Percentiles rank a stretch among this genome's conserved stretches.
Conservation (phyloP, 345 rosid genomes). For the Sisymbrium irio region DNA sequence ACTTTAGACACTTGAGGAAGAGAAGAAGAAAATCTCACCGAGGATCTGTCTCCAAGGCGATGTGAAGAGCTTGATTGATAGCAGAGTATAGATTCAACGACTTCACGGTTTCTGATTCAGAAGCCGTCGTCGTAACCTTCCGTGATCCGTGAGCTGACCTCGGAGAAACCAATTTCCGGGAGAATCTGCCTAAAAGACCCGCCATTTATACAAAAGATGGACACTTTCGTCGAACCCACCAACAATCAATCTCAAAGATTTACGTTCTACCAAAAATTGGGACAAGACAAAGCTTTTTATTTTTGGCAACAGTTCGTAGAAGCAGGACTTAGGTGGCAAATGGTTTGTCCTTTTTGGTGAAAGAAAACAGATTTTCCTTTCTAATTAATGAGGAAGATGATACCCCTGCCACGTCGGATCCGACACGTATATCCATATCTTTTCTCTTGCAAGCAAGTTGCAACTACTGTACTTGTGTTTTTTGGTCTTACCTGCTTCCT, state of each 20-base stretch:
- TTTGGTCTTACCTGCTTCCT: too few relatives aligned
- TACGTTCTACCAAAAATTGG: neutral
- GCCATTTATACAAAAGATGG: conserved; percentile 23
- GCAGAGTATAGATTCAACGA: conserved; percentile 46
- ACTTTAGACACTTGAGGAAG: neutral
- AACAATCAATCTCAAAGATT: neutral
- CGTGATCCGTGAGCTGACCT: conserved; percentile 4
- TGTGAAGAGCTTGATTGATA: conserved; percentile 53
- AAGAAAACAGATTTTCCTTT: neutral
- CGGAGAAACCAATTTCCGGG: conserved; percentile 15
- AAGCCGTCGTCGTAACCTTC: neutral
- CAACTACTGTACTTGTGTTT: too few relatives aligned
- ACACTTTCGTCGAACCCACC: conserved; percentile 13
- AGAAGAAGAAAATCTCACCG: conserved; percentile 38
- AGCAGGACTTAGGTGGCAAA: conserved; percentile 5
- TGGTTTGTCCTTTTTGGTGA: neutral
- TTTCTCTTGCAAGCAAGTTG: neutral
- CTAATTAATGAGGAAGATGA: neutral
- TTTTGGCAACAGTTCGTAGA: neutral
- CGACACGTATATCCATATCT: conserved; percentile 4
- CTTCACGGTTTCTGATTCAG: conserved; percentile 22
- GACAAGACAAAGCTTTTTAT: neutral
- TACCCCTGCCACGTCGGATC: conserved; percentile 27
- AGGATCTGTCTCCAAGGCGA: conserved; percentile 56
- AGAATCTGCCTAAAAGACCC: conserved; percentile 17